Evolutionary conservation across 192 early-diverging fungal species (phyloP), one percentile per base, ranked within the genome.

Genomic region (Coemansia sp.): DNA sequence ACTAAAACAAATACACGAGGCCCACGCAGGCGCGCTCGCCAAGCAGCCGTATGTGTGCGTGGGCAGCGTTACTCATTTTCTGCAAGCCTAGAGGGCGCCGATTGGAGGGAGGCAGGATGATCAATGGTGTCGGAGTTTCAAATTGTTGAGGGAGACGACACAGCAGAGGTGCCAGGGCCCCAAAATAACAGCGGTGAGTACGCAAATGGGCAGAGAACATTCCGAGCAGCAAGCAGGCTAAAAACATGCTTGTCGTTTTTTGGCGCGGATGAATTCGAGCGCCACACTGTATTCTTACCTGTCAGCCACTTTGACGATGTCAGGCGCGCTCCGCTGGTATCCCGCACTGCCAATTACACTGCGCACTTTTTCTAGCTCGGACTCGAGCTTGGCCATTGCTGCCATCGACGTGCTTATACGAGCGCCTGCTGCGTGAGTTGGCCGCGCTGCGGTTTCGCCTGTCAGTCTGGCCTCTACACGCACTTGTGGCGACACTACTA

Each of bases 51-150:
- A 26, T 51, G 48, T 21, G 24, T 51, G 24, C 48, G 48, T 11
- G 48, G 48, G 48, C 21, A 23, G 11, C 48, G 48, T 51, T 51
- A 51, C 24, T 51, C 51, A n/a, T 50, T 24, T 26, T 13, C 48
- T 50, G 48, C 48, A 50, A 26, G 48, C 48, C 0, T n/a, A 63
- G 64, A 51, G 33, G 40, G 18, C 11, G 42, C 26, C 31, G 18
- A 59, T 59, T 70, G 39, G 42, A n/a, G n/a, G 57, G 62, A 24
- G 18, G 61, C 24, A 31, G 35, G 63, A 65, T 65, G 45, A 68
- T 65, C 62, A 35, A 60, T 53, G 14, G 62, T 58, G 70, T 79
- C 77, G 77, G 77, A 79, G 77, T 79, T 79, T 79, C 71, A 79
- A 79, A 48, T 46, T 59, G 45, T 59, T 20, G 26, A 40, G 18